phyloP scores from a whole-genome alignment of 2,329 filamentous ascomycete species.

The Calonectria ilicicola region DNA sequence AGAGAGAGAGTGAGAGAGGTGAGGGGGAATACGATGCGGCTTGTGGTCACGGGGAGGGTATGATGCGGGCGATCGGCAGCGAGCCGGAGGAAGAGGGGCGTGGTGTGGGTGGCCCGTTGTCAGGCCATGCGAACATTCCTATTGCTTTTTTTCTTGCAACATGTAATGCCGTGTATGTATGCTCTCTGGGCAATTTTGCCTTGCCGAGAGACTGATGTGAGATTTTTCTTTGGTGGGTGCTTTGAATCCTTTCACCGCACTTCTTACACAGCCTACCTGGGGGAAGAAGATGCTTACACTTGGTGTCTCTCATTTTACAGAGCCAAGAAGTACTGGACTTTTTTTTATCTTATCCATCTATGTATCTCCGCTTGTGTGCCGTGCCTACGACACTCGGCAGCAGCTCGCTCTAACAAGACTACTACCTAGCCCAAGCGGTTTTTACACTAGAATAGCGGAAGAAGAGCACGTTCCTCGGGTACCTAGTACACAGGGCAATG shows the following conservation, averaged over 20 bases:
- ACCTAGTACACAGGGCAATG: neutral
- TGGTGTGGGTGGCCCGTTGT: neutral
- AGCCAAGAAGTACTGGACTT: too few species aligned
- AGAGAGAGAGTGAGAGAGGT: neutral
- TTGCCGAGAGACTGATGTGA: neutral
- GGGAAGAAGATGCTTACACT: neutral
- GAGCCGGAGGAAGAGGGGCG: neutral
- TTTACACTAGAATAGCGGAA: neutral
- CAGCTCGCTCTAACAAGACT: too few species aligned
- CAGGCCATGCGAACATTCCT: neutral
- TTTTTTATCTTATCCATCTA: neutral
- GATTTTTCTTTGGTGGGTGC: neutral
- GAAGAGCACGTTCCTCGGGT: neutral
- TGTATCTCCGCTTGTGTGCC: too few species aligned
- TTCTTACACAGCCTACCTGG: neutral
- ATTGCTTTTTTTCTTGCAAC: too few species aligned
- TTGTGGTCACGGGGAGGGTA: neutral
- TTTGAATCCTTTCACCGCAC: slow-evolving; percentile 1
- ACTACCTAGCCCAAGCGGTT: too few species aligned
- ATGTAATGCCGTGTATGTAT: neutral
- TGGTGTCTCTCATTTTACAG: neutral
- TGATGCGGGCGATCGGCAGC: neutral
- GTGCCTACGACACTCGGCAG: too few species aligned
- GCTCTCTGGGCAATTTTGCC: neutral
- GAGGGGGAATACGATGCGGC: slow-evolving; percentile 4